Evolutionary conservation across 129 eudicot species (phyloP), one percentile per base, ranked within the genome.

Genomic region (Centella asiatica): DNA sequence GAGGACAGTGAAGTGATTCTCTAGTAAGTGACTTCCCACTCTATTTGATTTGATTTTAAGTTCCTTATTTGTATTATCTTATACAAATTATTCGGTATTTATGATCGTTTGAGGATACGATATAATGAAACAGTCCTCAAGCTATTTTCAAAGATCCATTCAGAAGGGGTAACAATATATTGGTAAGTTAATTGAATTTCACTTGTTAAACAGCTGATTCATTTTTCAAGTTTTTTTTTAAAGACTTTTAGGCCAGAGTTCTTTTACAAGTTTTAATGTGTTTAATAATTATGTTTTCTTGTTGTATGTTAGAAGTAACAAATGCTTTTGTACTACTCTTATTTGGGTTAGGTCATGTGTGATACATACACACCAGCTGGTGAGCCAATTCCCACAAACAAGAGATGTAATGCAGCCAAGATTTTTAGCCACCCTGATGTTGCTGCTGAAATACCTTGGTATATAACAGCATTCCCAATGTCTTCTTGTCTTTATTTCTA

Each of bases 131-230:
- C 83, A 90, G 97, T 61, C 97, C 97, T 36, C 95, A 90, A 79
- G 97, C 97, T n/a, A 84, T 90, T 25, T 90, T 90, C 62, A 83
- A 71, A 61, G 97, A 90, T 72, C 97, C 97, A 77, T 90, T 90
- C 82, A 82, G 97, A 65, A 82, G 95, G 69, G 97, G 97, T 7
- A 79, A 90, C 64, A 56, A 90, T 54, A 90, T 90, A 62, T 60
- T 90, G 87, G 97, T 90, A 61, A 72, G 69, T 36, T 51, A 32
- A 36, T 48, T 44, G 20, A 36, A 54, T 13, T 29, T 22, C 27
- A 1, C 1, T 57, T 31, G 42, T 53, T 62, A 14, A 15, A 52
- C 12, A 27, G 37, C 4, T 27, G 10, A 27, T 55, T 17, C 13
- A 10, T 2, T 11, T 51, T 51, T 51, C 26, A 12, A 24, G 11